These are phyloP conservation scores for Trypanosoma cruzi DNA, from an alignment of 208 protist species.

Conservation along the genomic window DNA sequence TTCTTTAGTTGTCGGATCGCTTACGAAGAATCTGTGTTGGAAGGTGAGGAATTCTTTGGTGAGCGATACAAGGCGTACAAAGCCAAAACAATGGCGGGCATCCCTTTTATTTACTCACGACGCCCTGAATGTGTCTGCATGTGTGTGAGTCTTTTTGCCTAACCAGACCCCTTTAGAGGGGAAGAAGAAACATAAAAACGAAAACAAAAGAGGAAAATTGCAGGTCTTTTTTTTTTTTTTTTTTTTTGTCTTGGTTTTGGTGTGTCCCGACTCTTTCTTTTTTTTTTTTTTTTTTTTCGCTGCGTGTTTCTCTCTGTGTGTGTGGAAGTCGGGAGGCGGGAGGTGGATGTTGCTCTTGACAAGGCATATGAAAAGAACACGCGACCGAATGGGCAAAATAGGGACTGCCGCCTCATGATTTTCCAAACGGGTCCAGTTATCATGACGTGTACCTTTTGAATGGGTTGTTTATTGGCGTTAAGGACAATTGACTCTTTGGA, in stretches of 20 bases:
- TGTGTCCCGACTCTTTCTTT: no score
- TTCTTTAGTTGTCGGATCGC: constrained; percentile 94
- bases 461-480: no score
- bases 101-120: constrained; percentile 87
- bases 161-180: not conserved
- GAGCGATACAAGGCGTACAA: constrained; percentile 86
- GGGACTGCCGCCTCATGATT: no score
- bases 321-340: no score
- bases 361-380: no score
- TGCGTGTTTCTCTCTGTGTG: no score
- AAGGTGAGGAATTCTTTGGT: constrained; percentile 87
- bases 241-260: not conserved
- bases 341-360: no score
- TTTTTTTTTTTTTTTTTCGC: no score
- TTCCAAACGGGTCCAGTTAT: no score
- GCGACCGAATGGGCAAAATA: no score
- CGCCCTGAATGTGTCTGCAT: not conserved
- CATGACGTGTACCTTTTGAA: no score
- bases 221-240: constrained; percentile 4
- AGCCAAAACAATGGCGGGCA: constrained; percentile 66
- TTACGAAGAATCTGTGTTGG: constrained; percentile 87
- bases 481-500: no score
- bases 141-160: constrained; percentile 13
- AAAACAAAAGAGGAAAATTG: constrained; percentile 2
- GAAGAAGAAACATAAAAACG: not conserved